Evolutionary conservation across 2,329 filamentous ascomycete species (phyloP).

Genomic region (Lachnellula willkommii): DNA sequence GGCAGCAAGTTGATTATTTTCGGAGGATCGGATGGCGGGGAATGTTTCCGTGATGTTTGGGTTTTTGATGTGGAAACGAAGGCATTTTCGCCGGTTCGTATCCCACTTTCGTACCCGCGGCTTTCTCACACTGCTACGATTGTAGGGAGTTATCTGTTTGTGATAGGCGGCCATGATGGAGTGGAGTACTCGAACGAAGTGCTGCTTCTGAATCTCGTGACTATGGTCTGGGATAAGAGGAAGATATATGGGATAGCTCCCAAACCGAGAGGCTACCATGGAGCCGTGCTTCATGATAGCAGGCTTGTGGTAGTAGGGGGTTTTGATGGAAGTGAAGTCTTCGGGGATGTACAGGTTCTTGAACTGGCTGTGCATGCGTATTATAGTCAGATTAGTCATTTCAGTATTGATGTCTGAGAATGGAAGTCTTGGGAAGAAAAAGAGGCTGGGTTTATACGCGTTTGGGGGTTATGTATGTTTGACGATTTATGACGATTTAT

Average conservation of each 20-base stretch:
- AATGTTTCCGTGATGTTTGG: conserved; percentile 71
- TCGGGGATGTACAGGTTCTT: conserved; percentile 61
- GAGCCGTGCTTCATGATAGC: conserved; percentile 60
- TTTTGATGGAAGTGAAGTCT: conserved; percentile 63
- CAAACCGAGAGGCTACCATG: conserved; percentile 61
- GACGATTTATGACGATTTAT: too few relatives aligned
- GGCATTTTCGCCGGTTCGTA: conserved; percentile 53
- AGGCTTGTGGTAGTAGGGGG: conserved; percentile 60
- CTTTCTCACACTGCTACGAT: conserved; percentile 65
- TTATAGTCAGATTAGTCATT: conserved; percentile 69
- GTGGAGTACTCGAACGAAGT: conserved; percentile 66
- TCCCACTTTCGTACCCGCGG: conserved; percentile 57
- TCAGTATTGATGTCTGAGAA: conserved; percentile 59
- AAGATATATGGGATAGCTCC: conserved; percentile 59
- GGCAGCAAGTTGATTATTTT: conserved; percentile 67
- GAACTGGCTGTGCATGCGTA: conserved; percentile 67
- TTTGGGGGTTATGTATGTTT: too few relatives aligned
- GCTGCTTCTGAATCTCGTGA: conserved; percentile 62
- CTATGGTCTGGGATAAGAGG: conserved; percentile 67
- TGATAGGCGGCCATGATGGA: conserved; percentile 65
- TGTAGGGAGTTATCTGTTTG: conserved; percentile 64
- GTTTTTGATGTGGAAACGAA: conserved; percentile 63
- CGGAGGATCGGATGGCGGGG: conserved; percentile 63
- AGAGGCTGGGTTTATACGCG: too few relatives aligned
- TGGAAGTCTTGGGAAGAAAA: not conserved